A percentile compares a stretch with the other conserved stretches of the same genome.
Conservation (phyloP, 805 yeast species). For the Metschnikowia matae region DNA sequence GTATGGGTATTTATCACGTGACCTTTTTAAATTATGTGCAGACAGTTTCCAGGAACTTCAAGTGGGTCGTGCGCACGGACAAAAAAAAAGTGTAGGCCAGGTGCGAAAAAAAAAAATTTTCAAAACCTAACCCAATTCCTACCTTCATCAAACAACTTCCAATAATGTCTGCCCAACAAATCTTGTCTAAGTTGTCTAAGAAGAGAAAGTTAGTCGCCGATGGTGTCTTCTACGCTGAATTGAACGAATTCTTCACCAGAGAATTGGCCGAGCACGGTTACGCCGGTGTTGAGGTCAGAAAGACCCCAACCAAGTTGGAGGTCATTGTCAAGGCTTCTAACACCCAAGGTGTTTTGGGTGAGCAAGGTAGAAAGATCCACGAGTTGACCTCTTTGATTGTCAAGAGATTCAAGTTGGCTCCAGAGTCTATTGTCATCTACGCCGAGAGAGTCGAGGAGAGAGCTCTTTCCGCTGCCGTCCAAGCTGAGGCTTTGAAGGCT, state of each 20-base stretch:
- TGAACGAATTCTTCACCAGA: slow-evolving; percentile 99
- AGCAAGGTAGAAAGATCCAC: slow-evolving; percentile 99
- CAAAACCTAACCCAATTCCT: neutral
- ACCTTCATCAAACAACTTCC: slow-evolving; percentile 6
- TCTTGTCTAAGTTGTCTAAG: slow-evolving; percentile 85
- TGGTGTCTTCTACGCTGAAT: slow-evolving; percentile 99
- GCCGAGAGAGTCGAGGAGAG: slow-evolving; percentile 99
- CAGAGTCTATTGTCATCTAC: slow-evolving; percentile 88
- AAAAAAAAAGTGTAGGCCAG: slow-evolving; percentile 3
- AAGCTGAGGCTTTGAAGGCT: slow-evolving; percentile 98
- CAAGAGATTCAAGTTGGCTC: slow-evolving; percentile 97
- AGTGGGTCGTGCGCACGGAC: slow-evolving; percentile 5
- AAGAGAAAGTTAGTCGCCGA: slow-evolving; percentile 99
- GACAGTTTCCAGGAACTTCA: neutral
- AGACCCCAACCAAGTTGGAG: slow-evolving; percentile 97
- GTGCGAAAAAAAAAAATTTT: slow-evolving; percentile 5
- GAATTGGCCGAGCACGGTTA: slow-evolving; percentile 99
- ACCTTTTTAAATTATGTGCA: neutral
- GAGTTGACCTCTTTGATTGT: slow-evolving; percentile 96
- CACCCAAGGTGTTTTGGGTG: slow-evolving; percentile 98
- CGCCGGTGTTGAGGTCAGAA: slow-evolving; percentile 99
- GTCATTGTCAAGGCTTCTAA: slow-evolving; percentile 98
- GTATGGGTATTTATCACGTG: neutral
- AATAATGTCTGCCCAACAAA: slow-evolving; percentile 35
- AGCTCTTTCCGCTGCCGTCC: slow-evolving; percentile 99